Evolutionary conservation across 805 yeast species (phyloP).

Genomic region (Kuraishia borneana): DNA sequence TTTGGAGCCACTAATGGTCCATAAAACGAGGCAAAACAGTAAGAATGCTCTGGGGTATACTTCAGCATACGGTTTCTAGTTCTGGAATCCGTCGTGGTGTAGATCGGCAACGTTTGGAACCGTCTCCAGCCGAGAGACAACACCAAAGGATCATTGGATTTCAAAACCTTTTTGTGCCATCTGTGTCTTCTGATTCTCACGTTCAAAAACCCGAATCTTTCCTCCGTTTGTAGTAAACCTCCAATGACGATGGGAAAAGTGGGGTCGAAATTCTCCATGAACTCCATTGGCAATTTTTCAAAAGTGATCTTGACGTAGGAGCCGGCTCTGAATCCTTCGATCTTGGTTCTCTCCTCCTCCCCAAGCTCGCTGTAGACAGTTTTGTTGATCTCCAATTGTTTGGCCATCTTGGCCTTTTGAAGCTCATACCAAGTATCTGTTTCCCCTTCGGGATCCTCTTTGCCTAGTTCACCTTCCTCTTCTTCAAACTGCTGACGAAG

Average conservation of each 20-base stretch:
- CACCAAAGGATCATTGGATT: slow-evolving; percentile 91
- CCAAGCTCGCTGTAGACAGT: slow-evolving; percentile 69
- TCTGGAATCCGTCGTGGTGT: slow-evolving; percentile 94
- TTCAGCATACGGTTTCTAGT: slow-evolving; percentile 97
- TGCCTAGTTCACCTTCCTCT: slow-evolving; percentile 52
- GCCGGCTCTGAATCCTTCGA: slow-evolving; percentile 92
- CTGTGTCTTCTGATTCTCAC: slow-evolving; percentile 95
- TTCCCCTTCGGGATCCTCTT: slow-evolving; percentile 72
- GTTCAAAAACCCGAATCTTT: slow-evolving; percentile 84
- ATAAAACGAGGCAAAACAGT: slow-evolving; percentile 89
- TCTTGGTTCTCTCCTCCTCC: slow-evolving; percentile 57
- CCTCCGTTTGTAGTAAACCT: slow-evolving; percentile 82
- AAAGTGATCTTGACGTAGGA: slow-evolving; percentile 86
- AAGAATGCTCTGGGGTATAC: slow-evolving; percentile 97
- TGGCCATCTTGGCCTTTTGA: slow-evolving; percentile 94
- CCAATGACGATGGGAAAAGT: slow-evolving; percentile 80
- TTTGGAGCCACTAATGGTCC: slow-evolving; percentile 97
- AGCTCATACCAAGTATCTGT: slow-evolving; percentile 97
- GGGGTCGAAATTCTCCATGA: slow-evolving; percentile 79
- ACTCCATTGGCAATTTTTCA: slow-evolving; percentile 78
- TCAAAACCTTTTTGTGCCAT: slow-evolving; percentile 95
- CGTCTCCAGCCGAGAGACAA: slow-evolving; percentile 96
- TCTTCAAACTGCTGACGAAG: slow-evolving; percentile 84
- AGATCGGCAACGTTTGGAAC: slow-evolving; percentile 92
- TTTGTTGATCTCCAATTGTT: slow-evolving; percentile 89